These are phyloP conservation scores for Phytopythium kandeliae DNA, from an alignment of 352 stramenopile species.

Conservation along the genomic window DNA sequence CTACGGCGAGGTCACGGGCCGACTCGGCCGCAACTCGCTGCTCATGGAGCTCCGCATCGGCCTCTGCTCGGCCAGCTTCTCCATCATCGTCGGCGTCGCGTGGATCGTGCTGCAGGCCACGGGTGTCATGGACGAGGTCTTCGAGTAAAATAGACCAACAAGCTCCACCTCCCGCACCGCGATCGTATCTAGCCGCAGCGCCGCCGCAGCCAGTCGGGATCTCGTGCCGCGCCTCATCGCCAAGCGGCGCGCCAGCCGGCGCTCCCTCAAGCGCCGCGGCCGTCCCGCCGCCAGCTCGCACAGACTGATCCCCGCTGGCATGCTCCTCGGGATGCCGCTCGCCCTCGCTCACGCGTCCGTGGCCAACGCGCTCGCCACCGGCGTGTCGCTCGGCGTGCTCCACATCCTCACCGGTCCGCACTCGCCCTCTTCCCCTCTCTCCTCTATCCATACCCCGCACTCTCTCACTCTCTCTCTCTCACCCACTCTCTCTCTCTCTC, in stretches of 20 bases:
- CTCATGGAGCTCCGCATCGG: slow-evolving; percentile 62
- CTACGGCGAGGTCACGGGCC: slow-evolving; percentile 72
- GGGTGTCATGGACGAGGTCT: slow-evolving; percentile 63
- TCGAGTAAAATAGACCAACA: slow-evolving; percentile 46
- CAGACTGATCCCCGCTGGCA: not conserved
- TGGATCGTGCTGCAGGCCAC: slow-evolving; percentile 74
- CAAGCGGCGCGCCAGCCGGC: not conserved
- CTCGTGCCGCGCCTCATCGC: no score
- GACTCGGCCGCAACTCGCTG: slow-evolving; percentile 43
- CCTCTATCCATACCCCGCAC: not conserved
- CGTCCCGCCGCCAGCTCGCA: not conserved
- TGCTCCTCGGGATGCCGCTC: not conserved
- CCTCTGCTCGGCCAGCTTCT: slow-evolving; percentile 70
- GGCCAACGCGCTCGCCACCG: slow-evolving; percentile 25
- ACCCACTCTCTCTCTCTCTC: slow-evolving; percentile 16
- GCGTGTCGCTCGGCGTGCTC: slow-evolving; percentile 36
- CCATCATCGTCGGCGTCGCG: slow-evolving; percentile 58
- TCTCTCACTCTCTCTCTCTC: slow-evolving; percentile 9
- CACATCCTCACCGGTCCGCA: slow-evolving; percentile 46
- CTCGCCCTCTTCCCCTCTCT: not conserved
- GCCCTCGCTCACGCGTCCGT: slow-evolving; percentile 21
- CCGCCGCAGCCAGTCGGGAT: not conserved
- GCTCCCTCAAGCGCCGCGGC: slow-evolving; percentile 1
- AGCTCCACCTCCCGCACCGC: no score
- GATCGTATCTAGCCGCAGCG: not conserved